Base-by-base conservation (phyloP, 306 rosid species). In the Quercus dentata region DNA sequence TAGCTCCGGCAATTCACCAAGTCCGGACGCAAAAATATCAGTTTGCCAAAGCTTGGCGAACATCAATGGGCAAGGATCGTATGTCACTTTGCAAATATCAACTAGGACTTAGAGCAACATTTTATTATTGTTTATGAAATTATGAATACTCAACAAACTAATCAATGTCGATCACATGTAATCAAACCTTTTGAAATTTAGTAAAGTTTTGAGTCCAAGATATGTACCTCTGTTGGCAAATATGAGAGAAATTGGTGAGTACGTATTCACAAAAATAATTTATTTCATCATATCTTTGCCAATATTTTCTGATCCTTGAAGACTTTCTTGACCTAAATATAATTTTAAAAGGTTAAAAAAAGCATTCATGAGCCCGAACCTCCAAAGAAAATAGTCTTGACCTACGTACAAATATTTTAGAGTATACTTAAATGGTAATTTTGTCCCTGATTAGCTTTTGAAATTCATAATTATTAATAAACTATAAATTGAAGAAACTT, bases 1-100 rank as follows among this genome's bases (percentile, higher is more conserved):
- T 7, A 80, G 62, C 62, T 73, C 81, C n/a, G 85, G 77, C 64
- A 86, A 28, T 56, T 83, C 89, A 63, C 79, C 87, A 70, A 68
- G 77, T 57, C 87, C 80, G 65, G 79, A 86, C 52, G 76, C 84
- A 68, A 76, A 80, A 55, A 86, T 74, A 69, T 74, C 69, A 86
- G 77, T 79, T 86, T 17, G 83, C 83, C 13, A 74, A 11, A 19
- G 86, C 86, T 81, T 80, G 83, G 11, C 19, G 71, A n/a, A 82
- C 78, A 68, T 69, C 35, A n/a, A 18, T 5, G 12, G 78, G 54
- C 77, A 76, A 70, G 74, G 44, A 70, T 21, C 52, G 74, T 51
- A 35, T 56, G 35, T 17, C 56, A 52, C 80, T n/a, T n/a, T 71
- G 68, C 68, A 69, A 54, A 44, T 13, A 15, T 46, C 27, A 62